Conservation (phyloP, 345 rosid species). For the Aquilaria malaccensis region DNA sequence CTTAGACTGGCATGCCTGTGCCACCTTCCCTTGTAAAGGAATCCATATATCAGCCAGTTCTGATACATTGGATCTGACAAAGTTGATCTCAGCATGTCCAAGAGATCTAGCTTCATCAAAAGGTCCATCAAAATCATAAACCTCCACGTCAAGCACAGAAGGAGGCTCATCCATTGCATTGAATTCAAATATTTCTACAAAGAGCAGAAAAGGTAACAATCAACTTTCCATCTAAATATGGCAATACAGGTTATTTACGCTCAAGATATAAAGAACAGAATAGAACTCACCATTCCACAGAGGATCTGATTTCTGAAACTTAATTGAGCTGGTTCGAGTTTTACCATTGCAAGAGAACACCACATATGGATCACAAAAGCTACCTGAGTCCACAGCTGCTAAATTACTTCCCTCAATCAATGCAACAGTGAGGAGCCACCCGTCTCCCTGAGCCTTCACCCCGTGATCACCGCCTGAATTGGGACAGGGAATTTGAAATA, state of each 20-base stretch:
- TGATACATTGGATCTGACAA: conserved; percentile 71
- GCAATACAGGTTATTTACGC: neutral
- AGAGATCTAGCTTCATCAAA: conserved; percentile 80
- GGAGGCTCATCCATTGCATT: conserved; percentile 99
- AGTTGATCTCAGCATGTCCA: conserved; percentile 84
- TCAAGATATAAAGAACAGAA: conserved; percentile 8
- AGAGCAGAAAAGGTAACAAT: conserved; percentile 10
- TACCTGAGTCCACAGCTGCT: conserved; percentile 88
- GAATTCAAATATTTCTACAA: conserved; percentile 94
- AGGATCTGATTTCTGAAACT: conserved; percentile 85
- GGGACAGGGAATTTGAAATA: neutral
- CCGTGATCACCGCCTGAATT: conserved; percentile 85
- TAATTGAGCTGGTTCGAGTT: conserved; percentile 86
- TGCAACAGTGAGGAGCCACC: conserved; percentile 95
- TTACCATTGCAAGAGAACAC: conserved; percentile 90
- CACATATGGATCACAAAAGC: conserved; percentile 89
- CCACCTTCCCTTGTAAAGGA: conserved; percentile 77
- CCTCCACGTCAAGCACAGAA: conserved; percentile 82
- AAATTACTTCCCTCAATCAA: conserved; percentile 76
- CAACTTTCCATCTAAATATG: neutral
- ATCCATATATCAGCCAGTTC: conserved; percentile 93
- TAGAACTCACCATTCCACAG: conserved; percentile 77
- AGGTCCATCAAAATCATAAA: conserved; percentile 93
- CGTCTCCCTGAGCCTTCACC: conserved; percentile 91
- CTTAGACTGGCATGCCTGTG: conserved; percentile 94